These are phyloP conservation scores for Phytophthora macrochlamydospora DNA, from an alignment of 352 stramenopile species.

Conservation along the genomic window DNA sequence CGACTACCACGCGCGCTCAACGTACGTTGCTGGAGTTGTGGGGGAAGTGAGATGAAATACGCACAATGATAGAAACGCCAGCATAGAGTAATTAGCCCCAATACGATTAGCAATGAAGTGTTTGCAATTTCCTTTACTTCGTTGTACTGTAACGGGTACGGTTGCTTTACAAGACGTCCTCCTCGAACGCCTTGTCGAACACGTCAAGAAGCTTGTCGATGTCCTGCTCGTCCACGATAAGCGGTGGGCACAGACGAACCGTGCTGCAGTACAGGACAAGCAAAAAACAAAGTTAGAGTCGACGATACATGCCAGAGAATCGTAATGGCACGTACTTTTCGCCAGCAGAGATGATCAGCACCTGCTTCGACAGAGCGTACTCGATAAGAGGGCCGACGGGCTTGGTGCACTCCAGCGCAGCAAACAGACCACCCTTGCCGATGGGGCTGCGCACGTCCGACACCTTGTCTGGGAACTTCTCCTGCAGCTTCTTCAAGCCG, in stretches of 20 bases:
- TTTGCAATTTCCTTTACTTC: slow-evolving; percentile 10
- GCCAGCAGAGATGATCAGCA: slow-evolving; percentile 84
- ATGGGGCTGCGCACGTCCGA: slow-evolving; percentile 69
- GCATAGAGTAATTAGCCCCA: slow-evolving; percentile 12
- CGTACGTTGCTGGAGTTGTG: slow-evolving; percentile 38
- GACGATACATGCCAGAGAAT: not conserved
- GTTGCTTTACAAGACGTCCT: slow-evolving; percentile 54
- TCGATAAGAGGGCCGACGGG: slow-evolving; percentile 66
- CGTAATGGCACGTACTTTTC: slow-evolving; percentile 62
- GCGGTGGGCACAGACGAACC: slow-evolving; percentile 81
- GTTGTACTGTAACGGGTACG: slow-evolving; percentile 7
- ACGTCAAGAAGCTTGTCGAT: slow-evolving; percentile 73
- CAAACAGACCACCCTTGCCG: slow-evolving; percentile 77
- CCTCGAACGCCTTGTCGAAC: slow-evolving; percentile 66
- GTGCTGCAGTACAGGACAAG: slow-evolving; percentile 42
- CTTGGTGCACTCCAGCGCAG: slow-evolving; percentile 78
- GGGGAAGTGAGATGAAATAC: not conserved
- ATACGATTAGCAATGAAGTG: not conserved
- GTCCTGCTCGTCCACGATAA: slow-evolving; percentile 83
- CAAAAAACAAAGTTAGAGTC: slow-evolving; percentile 1
- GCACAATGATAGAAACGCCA: slow-evolving; percentile 12
- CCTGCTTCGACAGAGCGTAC: slow-evolving; percentile 72
- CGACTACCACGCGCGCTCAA: slow-evolving; percentile 25
- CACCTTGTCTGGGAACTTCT: slow-evolving; percentile 78
- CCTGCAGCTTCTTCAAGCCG: slow-evolving; percentile 62